Evolutionary conservation across 805 yeast genomes (phyloP).

Genomic region (Candida michaelii): DNA sequence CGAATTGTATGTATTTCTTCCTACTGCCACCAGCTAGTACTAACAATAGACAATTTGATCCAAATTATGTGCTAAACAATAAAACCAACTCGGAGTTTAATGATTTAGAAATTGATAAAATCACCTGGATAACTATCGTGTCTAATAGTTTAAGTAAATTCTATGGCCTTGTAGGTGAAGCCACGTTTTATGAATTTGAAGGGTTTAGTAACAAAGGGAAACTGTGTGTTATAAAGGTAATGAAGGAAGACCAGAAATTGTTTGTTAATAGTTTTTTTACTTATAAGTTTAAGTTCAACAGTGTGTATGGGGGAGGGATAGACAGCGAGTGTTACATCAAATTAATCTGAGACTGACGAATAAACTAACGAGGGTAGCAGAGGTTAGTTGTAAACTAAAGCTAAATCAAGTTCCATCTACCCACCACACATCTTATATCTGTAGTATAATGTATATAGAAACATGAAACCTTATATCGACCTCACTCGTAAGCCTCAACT

Average conservation of each 20-base stretch:
- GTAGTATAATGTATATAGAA: too few species aligned
- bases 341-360: too few species aligned
- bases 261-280: slow-evolving; percentile 32
- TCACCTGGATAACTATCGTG: slow-evolving; percentile 34
- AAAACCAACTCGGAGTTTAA: slow-evolving; percentile 12
- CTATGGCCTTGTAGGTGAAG: slow-evolving; percentile 36
- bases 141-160: slow-evolving; percentile 23
- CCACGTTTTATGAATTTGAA: slow-evolving; percentile 30
- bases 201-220: slow-evolving; percentile 12
- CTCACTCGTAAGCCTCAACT: neutral
- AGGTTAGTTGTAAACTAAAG: neutral
- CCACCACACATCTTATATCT: too few species aligned
- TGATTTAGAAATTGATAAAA: slow-evolving; percentile 22
- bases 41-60: slow-evolving; percentile 10
- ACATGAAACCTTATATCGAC: too few species aligned
- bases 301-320: slow-evolving; percentile 21
- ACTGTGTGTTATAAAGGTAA: slow-evolving; percentile 27
- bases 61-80: slow-evolving; percentile 4
- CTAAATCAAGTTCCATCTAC: too few species aligned
- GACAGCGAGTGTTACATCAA: slow-evolving; percentile 10
- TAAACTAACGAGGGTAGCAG: neutral
- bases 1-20: slow-evolving; percentile 10
- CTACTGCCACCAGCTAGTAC: neutral
- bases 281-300: slow-evolving; percentile 29
- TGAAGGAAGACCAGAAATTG: slow-evolving; percentile 26